phyloP scores from a whole-genome alignment of 768 basidiomycete species.

The Mycena filopes region DNA sequence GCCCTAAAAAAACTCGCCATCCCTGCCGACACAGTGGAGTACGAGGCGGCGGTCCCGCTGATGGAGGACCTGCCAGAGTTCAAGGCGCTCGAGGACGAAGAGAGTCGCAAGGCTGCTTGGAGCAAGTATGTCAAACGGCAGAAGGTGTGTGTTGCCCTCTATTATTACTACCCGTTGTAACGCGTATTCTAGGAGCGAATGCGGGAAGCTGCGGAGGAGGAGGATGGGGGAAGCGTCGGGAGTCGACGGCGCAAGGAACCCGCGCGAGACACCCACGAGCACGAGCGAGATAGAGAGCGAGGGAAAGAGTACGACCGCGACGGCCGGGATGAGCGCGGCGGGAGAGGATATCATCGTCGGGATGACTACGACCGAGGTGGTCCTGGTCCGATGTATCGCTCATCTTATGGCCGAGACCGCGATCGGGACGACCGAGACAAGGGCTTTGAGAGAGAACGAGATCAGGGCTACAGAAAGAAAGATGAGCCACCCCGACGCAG shows the following conservation, averaged over 20 bases:
- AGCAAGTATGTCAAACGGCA: constrained; percentile 90
- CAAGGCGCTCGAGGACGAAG: constrained; percentile 90
- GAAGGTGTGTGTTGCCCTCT: constrained; percentile 66
- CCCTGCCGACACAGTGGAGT: constrained; percentile 75
- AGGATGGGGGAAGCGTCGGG: constrained; percentile 85
- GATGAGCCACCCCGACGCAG: constrained; percentile 51
- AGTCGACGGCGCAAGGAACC: constrained; percentile 82
- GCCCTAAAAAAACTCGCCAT: constrained; percentile 84
- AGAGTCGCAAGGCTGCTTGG: constrained; percentile 83
- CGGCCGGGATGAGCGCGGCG: constrained; percentile 37
- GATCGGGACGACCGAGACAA: constrained; percentile 54
- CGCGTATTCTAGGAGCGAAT: constrained; percentile 71
- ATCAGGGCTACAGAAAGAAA: constrained; percentile 46
- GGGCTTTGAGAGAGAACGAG: constrained; percentile 44
- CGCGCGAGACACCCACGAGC: constrained; percentile 57
- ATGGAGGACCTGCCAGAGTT: constrained; percentile 89
- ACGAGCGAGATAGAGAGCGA: constrained; percentile 55
- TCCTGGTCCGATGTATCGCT: constrained; percentile 39
- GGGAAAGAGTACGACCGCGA: constrained; percentile 45
- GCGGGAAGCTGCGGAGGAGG: constrained; percentile 81
- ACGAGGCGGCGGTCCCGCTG: constrained; percentile 69
- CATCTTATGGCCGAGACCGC: constrained; percentile 43
- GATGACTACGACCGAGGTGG: constrained; percentile 36
- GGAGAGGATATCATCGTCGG: constrained; percentile 34
- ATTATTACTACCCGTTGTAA: background rate